Percentiles rank a stretch among this genome's conserved stretches.
Evolutionary conservation across 2,329 filamentous ascomycete species (phyloP).

Genomic region (Exophiala bonariae): DNA sequence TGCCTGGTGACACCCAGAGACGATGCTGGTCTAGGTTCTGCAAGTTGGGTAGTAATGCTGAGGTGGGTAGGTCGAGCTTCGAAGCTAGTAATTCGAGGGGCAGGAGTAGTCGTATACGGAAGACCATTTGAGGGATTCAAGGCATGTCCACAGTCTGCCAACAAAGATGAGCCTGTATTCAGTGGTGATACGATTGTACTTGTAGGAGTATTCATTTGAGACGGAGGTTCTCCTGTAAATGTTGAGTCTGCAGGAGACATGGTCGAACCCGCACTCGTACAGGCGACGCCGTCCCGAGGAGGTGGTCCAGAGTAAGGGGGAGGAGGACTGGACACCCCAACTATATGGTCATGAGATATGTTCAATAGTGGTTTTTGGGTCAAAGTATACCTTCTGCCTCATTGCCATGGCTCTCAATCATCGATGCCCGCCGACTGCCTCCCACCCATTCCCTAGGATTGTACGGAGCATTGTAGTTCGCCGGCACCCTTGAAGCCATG

Average conservation of each 20-base stretch:
- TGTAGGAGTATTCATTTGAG: slow-evolving; percentile 17
- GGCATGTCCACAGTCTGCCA: slow-evolving; percentile 7
- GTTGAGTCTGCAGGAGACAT: slow-evolving; percentile 21
- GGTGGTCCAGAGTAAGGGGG: slow-evolving; percentile 26
- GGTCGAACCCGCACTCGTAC: slow-evolving; percentile 16
- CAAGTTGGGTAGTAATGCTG: slow-evolving; percentile 8
- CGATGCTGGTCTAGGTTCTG: slow-evolving; percentile 7
- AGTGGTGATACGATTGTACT: slow-evolving; percentile 20
- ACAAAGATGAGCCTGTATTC: slow-evolving; percentile 2
- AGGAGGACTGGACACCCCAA: slow-evolving; percentile 23
- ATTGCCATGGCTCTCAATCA: slow-evolving; percentile 6
- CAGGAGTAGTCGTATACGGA: slow-evolving; percentile 2
- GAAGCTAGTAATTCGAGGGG: slow-evolving; percentile 1
- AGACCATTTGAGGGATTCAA: neutral
- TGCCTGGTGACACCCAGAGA: slow-evolving; percentile 9
- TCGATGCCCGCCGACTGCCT: slow-evolving; percentile 29
- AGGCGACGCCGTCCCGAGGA: slow-evolving; percentile 1
- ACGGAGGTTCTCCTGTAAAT: slow-evolving; percentile 12
- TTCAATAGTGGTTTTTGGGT: slow-evolving; percentile 5
- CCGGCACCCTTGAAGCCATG: slow-evolving; percentile 42
- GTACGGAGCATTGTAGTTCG: slow-evolving; percentile 45
- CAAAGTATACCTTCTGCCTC: slow-evolving; percentile 18
- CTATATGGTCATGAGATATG: slow-evolving; percentile 18
- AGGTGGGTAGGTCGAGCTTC: slow-evolving; percentile 6
- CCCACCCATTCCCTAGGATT: slow-evolving; percentile 52